These are phyloP conservation scores for Colletotrichum neosansevieriae DNA, from an alignment of 2,329 filamentous ascomycete genomes.

Conservation along the genomic window DNA sequence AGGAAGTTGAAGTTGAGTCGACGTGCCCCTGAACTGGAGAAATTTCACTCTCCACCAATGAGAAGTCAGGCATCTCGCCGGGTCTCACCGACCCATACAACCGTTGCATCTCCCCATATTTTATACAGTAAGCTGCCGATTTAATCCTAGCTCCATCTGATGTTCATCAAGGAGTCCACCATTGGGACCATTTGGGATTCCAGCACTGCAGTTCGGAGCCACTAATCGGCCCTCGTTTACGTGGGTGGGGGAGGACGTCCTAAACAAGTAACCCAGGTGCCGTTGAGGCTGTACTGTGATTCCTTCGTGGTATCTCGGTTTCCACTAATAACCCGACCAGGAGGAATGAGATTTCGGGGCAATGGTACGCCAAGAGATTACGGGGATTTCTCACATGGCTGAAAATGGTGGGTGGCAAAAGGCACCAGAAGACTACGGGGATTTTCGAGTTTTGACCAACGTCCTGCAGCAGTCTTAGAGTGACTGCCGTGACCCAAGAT, in stretches of 20 bases:
- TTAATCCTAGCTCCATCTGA: too few relatives aligned
- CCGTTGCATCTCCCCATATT: too few relatives aligned
- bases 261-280: neutral
- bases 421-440: too few relatives aligned
- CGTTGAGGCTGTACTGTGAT: neutral
- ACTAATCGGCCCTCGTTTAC: slow-evolving; percentile 1
- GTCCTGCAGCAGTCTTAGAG: neutral
- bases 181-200: too few relatives aligned
- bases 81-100: too few relatives aligned
- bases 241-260: slow-evolving; percentile 4
- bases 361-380: too few relatives aligned
- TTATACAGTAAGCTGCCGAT: too few relatives aligned
- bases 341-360: neutral
- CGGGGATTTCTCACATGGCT: too few relatives aligned
- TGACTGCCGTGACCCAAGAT: neutral
- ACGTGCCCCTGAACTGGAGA: neutral
- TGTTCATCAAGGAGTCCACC: too few relatives aligned
- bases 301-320: neutral
- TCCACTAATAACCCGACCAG: neutral
- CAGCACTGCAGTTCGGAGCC: too few relatives aligned
- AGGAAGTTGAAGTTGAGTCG: slow-evolving; percentile 3
- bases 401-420: too few relatives aligned
- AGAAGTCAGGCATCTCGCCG: too few relatives aligned
- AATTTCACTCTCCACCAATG: neutral
- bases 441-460: neutral